Base-by-base conservation (phyloP, 2,329 filamentous ascomycete species). In the Fusarium kyushuense region DNA sequence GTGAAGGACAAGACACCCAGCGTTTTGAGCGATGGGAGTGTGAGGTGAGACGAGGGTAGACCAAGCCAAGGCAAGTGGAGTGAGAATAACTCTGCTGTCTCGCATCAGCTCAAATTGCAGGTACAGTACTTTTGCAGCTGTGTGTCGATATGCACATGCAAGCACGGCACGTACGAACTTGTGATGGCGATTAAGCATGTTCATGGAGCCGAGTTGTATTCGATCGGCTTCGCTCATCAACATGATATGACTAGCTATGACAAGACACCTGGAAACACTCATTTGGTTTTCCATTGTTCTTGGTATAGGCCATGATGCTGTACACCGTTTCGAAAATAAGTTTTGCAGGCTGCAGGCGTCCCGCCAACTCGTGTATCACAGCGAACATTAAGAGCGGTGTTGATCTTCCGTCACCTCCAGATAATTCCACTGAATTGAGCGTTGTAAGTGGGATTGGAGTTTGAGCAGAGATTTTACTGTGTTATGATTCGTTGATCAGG, bases 401-500 rank as follows among this genome's bases (percentile, higher is more conserved):
- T 57, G 45, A 42, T 42, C 65, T 58, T 57, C 56, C 49, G 49
- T 47, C 54, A 32, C 54, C 69, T 58, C 64, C 35, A 38, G 30
- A 38, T 25, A 25, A 48, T 56, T 30, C 30, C 27, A 46, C 27
- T 54, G 43, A 40, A 64, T 47, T 67, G 41, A 60, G 61, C 67
- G 65, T 16, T 35, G 35, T 66, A 69, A 69, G 58, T 67, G 55
- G 65, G 66, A 66, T 63, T 66, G 56, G 55, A 45, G 54, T 56
- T 63, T 67, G 63, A 54, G 63, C 71, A 73, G 69, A 73, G 69
- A 73, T 73, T 73, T 73, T 62, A 56, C 61, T 46, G 61, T 46
- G 19, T 46, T 59, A 32, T 67, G 64, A 73, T 73, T 73, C 59
- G 70, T 49, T 54, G 42, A 45, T 40, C 46, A 63, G 36, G 41